phyloP scores from a whole-genome alignment of 768 basidiomycete genomes.

The Suillus brevipes region DNA sequence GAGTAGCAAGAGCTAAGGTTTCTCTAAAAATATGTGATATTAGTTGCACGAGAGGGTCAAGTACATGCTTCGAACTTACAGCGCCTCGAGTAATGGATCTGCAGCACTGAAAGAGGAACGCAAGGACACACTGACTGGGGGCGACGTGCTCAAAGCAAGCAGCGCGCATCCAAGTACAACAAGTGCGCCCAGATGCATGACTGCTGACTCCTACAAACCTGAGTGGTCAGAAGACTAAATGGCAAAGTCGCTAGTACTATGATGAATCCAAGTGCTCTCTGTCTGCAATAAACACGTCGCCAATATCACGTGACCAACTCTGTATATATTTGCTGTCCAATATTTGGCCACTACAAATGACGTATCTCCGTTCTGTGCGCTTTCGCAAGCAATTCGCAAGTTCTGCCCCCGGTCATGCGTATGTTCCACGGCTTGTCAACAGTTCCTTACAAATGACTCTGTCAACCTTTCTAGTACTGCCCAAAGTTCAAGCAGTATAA shows the following conservation, averaged over 20 bases:
- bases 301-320: background rate
- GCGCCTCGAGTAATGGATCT: slow-evolving; percentile 31
- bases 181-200: slow-evolving; percentile 1
- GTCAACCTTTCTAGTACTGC: background rate
- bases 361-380: no score
- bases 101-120: slow-evolving; percentile 28
- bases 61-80: slow-evolving; percentile 22
- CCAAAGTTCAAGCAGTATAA: background rate
- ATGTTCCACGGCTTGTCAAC: no score
- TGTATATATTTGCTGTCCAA: background rate
- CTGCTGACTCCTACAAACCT: background rate
- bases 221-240: background rate
- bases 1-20: slow-evolving; percentile 71
- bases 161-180: slow-evolving; percentile 14
- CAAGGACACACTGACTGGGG: slow-evolving; percentile 31
- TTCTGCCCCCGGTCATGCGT: no score
- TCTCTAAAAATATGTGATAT: slow-evolving; percentile 55
- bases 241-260: background rate
- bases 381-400: no score
- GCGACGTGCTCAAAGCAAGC: slow-evolving; percentile 23
- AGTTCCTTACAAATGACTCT: background rate
- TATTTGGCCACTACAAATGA: no score
- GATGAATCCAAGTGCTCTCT: background rate
- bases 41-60: background rate
- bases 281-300: background rate